phyloP scores from a whole-genome alignment of 495 filamentous ascomycete genomes.

The Tuber magnatum region DNA sequence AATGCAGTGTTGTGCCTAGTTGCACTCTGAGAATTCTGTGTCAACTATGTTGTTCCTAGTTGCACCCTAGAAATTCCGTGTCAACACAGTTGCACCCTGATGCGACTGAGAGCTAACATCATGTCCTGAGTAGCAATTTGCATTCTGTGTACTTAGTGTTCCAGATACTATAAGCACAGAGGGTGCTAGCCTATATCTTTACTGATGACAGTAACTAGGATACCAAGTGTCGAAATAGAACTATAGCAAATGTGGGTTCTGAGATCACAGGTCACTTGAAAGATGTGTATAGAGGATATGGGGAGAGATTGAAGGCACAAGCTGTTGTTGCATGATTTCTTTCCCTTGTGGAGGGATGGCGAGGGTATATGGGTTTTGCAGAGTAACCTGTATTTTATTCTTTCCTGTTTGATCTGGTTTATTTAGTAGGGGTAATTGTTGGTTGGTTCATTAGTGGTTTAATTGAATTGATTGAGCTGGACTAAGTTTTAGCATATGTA shows the following conservation, averaged over 20 bases:
- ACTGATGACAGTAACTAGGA: conserved; percentile 86
- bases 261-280: conserved; percentile 91
- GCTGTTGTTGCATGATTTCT: conserved; percentile 25
- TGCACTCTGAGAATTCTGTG: too few relatives aligned
- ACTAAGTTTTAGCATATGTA: not conserved
- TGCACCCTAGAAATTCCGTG: too few relatives aligned
- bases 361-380: not conserved
- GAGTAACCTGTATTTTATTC: not conserved
- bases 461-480: not conserved
- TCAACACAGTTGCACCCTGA: too few relatives aligned
- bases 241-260: conserved; percentile 68
- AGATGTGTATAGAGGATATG: conserved; percentile 64
- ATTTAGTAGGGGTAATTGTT: not conserved
- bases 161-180: too few relatives aligned
- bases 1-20: too few relatives aligned
- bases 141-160: too few relatives aligned
- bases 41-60: too few relatives aligned
- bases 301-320: conserved; percentile 47
- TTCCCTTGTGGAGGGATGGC: not conserved
- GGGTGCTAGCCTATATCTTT: too few relatives aligned
- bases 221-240: conserved; percentile 60
- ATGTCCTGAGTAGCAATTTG: too few relatives aligned
- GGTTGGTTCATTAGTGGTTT: not conserved
- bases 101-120: too few relatives aligned
- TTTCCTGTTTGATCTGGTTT: not conserved